These are phyloP conservation scores for Flagelloscypha sp. DNA, from an alignment of 768 basidiomycete species.

Conservation along the genomic window DNA sequence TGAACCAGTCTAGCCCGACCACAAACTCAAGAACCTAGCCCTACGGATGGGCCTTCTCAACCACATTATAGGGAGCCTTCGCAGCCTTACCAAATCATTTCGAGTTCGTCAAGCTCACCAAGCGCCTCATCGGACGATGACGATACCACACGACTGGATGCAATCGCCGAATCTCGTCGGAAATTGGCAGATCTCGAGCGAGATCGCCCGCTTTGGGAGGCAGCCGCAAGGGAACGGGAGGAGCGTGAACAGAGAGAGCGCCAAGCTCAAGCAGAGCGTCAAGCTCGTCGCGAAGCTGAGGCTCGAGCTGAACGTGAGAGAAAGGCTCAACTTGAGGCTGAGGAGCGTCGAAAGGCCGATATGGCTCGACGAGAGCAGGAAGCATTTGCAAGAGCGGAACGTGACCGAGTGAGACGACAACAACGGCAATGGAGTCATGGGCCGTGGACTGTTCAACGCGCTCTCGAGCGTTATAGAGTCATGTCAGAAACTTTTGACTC, in stretches of 20 bases:
- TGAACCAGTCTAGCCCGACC: too few species aligned
- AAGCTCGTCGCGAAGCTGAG: conserved; percentile 22
- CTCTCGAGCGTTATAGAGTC: conserved; percentile 59
- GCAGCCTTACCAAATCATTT: too few species aligned
- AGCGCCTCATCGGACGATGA: too few species aligned
- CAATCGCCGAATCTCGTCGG: conserved; percentile 55
- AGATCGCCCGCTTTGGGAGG: conserved; percentile 57
- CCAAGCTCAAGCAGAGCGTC: conserved; percentile 24
- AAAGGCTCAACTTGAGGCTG: conserved; percentile 16
- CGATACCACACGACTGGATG: conserved; percentile 29
- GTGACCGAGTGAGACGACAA: conserved; percentile 36
- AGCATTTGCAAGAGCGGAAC: conserved; percentile 28
- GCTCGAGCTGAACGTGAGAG: conserved; percentile 19
- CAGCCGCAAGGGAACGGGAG: conserved; percentile 37
- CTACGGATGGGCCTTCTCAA: too few species aligned
- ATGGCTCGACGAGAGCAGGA: conserved; percentile 18
- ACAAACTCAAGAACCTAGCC: too few species aligned
- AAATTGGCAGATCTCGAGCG: conserved; percentile 62
- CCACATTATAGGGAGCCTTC: too few species aligned
- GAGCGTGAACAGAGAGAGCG: conserved; percentile 32
- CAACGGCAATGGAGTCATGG: conserved; percentile 50
- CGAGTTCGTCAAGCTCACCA: too few species aligned
- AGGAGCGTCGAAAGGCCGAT: conserved; percentile 22
- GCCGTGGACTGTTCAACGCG: conserved; percentile 55
- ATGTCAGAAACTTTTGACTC: conserved; percentile 58